These are phyloP conservation scores for Populus hybrid DNA, from an alignment of 441 rosid genomes.

Conservation along the genomic window DNA sequence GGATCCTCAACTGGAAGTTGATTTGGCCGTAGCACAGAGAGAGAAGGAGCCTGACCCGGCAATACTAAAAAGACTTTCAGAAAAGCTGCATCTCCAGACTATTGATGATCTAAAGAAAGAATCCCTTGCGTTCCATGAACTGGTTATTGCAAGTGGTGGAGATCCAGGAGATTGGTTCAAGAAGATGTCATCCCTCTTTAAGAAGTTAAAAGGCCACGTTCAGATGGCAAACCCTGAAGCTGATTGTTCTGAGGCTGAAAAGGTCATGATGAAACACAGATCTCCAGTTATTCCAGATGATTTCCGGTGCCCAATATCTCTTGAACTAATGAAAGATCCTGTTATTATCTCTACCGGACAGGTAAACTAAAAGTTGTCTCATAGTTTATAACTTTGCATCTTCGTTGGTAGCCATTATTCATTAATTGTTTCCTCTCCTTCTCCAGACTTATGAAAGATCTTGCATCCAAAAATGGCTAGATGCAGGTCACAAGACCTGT, in stretches of 20 bases:
- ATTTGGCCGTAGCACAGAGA: conserved; percentile 52
- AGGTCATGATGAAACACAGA: conserved; percentile 52
- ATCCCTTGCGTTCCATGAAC: conserved; percentile 70
- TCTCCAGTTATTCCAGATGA: conserved; percentile 97
- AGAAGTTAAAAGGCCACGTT: conserved; percentile 59
- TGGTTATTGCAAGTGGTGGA: conserved; percentile 56
- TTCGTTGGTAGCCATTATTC: conserved; percentile 14
- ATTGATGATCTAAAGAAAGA: conserved; percentile 75
- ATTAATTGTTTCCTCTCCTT: conserved; percentile 19
- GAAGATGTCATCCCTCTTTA: conserved; percentile 67
- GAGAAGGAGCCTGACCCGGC: conserved; percentile 60
- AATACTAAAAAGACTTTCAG: conserved; percentile 64
- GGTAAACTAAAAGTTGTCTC: conserved; percentile 36
- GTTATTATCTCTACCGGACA: conserved; percentile 99
- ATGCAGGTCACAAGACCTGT: conserved; percentile 93
- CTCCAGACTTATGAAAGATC: conserved; percentile 94
- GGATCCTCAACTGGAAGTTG: conserved; percentile 67
- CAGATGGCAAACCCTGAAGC: conserved; percentile 51
- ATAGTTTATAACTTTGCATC: not conserved
- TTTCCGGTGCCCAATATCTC: conserved; percentile 96
- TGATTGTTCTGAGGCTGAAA: conserved; percentile 45
- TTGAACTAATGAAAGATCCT: conserved; percentile 97
- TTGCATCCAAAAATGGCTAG: conserved; percentile 94
- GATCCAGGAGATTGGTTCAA: conserved; percentile 58
- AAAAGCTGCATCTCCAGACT: conserved; percentile 72